Evolutionary conservation across 768 basidiomycete species (phyloP).

Genomic region (Leccinum pellstonianum): DNA sequence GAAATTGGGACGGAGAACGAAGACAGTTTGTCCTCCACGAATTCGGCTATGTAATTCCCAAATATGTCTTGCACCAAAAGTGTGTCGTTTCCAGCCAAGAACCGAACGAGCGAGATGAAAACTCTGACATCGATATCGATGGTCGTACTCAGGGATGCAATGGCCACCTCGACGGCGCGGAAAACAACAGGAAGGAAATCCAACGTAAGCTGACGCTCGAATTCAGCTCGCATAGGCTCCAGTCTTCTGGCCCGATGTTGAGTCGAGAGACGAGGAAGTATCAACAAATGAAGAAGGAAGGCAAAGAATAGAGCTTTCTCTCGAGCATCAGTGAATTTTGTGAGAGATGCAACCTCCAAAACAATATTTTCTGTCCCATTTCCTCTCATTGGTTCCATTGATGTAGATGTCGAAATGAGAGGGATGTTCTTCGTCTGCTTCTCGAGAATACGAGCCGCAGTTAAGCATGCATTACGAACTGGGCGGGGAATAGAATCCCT

Average conservation of each 20-base stretch:
- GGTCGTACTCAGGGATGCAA: constrained; percentile 21
- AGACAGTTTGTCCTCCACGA: constrained; percentile 26
- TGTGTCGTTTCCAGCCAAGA: constrained; percentile 27
- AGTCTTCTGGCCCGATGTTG: constrained; percentile 40
- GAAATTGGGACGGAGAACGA: constrained; percentile 17
- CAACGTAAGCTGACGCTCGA: constrained; percentile 34
- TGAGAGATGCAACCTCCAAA: constrained; percentile 8
- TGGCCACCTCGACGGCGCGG: constrained; percentile 27
- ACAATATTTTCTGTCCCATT: constrained; percentile 7
- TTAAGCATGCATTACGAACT: constrained; percentile 7
- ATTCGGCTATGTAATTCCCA: constrained; percentile 25
- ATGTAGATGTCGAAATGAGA: neutral
- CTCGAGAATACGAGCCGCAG: constrained; percentile 16
- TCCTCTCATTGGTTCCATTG: neutral
- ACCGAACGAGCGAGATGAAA: constrained; percentile 45
- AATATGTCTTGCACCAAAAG: constrained; percentile 29
- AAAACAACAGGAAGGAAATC: constrained; percentile 44
- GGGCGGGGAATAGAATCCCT: constrained; percentile 14
- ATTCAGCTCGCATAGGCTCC: constrained; percentile 25
- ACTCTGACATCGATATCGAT: constrained; percentile 56
- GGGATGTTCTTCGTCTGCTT: neutral
- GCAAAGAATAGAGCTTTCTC: constrained; percentile 31
- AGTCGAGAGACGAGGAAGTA: constrained; percentile 39
- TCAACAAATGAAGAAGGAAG: constrained; percentile 39
- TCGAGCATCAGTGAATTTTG: neutral